A percentile compares a stretch with the other conserved stretches of the same genome.
Conservation (phyloP, 768 basidiomycete genomes). For the Asterophora parasitica region DNA sequence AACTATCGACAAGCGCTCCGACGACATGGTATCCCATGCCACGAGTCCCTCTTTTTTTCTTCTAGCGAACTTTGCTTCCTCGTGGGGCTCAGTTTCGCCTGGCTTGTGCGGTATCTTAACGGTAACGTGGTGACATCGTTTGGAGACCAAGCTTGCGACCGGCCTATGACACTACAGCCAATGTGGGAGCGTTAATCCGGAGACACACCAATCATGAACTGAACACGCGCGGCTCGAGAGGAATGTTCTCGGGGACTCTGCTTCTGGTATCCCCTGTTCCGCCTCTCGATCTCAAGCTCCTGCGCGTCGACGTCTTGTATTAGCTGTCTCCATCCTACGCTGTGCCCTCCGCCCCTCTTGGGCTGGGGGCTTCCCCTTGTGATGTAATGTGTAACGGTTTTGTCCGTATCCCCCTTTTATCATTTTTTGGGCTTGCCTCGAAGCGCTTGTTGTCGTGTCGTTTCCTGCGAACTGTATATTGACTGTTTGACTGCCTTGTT, state of each 20-base stretch:
- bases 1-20: constrained; percentile 45
- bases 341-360: constrained; percentile 31
- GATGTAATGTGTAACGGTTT: constrained; percentile 23
- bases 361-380: constrained; percentile 35
- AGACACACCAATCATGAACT: constrained; percentile 30
- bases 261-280: constrained; percentile 11
- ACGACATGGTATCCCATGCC: constrained; percentile 23
- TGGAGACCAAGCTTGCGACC: constrained; percentile 16
- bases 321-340: constrained; percentile 49
- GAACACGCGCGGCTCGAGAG: constrained; percentile 32
- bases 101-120: constrained; percentile 25
- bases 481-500: constrained; percentile 38
- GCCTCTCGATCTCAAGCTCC: constrained; percentile 35
- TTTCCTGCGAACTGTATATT: constrained; percentile 35
- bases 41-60: constrained; percentile 16
- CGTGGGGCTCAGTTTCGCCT: constrained; percentile 16
- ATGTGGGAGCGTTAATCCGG: constrained; percentile 30
- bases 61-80: constrained; percentile 17
- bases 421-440: constrained; percentile 24
- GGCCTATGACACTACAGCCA: constrained; percentile 12
- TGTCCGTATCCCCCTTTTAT: constrained; percentile 15
- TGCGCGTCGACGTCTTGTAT: constrained; percentile 45
- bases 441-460: constrained; percentile 43
- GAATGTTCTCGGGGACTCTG: constrained; percentile 18
- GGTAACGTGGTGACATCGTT: constrained; percentile 18